Base-by-base conservation (phyloP, 2,329 filamentous ascomycete species). In the Ophiostoma triangulosporum region DNA sequence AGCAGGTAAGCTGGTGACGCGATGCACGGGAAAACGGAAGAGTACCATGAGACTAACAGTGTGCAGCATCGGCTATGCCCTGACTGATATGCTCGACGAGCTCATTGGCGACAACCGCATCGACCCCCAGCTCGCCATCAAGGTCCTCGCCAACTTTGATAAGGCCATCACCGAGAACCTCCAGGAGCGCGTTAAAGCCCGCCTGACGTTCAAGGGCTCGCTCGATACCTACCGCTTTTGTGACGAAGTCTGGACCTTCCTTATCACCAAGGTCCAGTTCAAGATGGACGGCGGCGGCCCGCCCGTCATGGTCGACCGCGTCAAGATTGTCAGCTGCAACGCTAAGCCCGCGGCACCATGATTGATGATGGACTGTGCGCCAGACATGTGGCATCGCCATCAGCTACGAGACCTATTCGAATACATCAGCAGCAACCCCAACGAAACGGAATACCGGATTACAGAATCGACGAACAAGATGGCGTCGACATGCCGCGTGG, bases 221-320 rank as follows among this genome's bases (percentile, higher is more conserved):
- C 83, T 98, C 58, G 90, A 97, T 67, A 97, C 93, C 15, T 98
- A 98, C 74, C 86, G 93, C 62, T 98, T 98, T 77, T 98, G 93
- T 73, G 93, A 98, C 70, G 93, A 98, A 72, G 93, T 98, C 56
- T 98, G 93, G 93, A 98, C 93, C 1, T 98, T 98, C 69, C 79
- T 98, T 55, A 95, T 98, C 70, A 96, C 96, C 71, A 93, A 97
- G 61, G 90, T 97, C 54, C 89, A 84, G n/a, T 97, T 98, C 74
- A 98, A 98, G 73, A 84, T 97, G 73, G 91, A 97, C 62, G 88
- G 85, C 51, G 77, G 76, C 60, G 80, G 78, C 54, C 78, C 82
- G 57, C 78, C 80, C 1, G 81, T 97, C 14, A 73, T 78, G 35
- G 89, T 90, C 20, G 91, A 61, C 65, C 91, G 89, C 68, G 87